phyloP scores from a whole-genome alignment of 306 rosid species.

The Rubus parviflorus region DNA sequence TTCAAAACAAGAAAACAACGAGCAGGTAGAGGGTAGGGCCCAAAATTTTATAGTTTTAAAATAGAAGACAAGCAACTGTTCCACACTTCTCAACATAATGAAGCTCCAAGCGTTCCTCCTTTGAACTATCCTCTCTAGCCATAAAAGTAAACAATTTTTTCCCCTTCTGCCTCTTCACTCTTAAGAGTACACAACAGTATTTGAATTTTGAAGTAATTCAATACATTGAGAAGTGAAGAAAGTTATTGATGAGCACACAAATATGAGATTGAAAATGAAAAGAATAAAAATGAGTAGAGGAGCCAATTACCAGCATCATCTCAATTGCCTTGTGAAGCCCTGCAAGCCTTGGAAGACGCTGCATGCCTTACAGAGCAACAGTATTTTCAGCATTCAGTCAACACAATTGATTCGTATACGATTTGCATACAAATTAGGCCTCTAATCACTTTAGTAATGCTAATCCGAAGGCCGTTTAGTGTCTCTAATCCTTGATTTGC shows the following conservation, averaged over 20 bases:
- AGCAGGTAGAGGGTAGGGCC: neutral
- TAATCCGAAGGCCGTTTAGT: too few species aligned
- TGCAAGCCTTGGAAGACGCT: conserved; percentile 93
- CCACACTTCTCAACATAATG: neutral
- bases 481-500: too few species aligned
- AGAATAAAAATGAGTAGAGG: conserved; percentile 3
- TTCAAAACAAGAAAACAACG: neutral
- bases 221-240: neutral
- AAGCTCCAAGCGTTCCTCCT: neutral
- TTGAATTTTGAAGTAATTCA: neutral
- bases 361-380: conserved; percentile 67
- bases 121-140: too few species aligned
- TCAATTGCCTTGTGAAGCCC: conserved; percentile 84
- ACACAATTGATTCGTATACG: too few species aligned
- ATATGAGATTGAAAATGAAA: neutral
- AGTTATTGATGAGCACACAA: neutral
- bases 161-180: neutral
- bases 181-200: neutral
- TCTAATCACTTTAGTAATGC: too few species aligned
- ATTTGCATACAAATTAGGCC: too few species aligned
- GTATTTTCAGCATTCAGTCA: conserved; percentile 31
- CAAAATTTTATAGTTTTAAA: neutral
- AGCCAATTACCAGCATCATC: conserved; percentile 78
- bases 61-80: neutral
- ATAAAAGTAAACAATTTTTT: neutral